phyloP scores from a whole-genome alignment of 495 filamentous ascomycete genomes.

The Hypoxylon fuscum region DNA sequence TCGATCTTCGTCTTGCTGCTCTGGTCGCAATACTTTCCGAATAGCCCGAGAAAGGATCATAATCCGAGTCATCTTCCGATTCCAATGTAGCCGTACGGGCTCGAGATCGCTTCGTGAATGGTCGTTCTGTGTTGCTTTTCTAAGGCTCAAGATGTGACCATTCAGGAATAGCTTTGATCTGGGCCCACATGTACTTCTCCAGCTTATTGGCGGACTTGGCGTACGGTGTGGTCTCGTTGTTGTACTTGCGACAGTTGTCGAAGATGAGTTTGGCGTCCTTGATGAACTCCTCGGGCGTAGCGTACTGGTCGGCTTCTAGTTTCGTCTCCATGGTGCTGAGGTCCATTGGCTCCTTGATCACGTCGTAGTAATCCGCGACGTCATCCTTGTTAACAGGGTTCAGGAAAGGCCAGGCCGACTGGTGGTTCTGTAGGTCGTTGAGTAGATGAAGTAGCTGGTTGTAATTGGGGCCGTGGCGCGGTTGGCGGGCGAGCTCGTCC shows the following conservation, averaged over 20 bases:
- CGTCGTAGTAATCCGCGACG: slow-evolving; percentile 96
- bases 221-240: slow-evolving; percentile 94
- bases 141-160: slow-evolving; percentile 77
- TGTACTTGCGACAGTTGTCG: slow-evolving; percentile 94
- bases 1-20: too few species aligned
- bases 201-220: slow-evolving; percentile 95
- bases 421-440: slow-evolving; percentile 94
- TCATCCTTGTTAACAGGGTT: slow-evolving; percentile 95
- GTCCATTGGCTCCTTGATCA: slow-evolving; percentile 99
- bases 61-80: too few species aligned
- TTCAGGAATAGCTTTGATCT: slow-evolving; percentile 92
- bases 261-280: slow-evolving; percentile 91
- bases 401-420: slow-evolving; percentile 91
- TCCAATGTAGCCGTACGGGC: too few species aligned
- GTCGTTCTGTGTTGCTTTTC: slow-evolving; percentile 18
- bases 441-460: slow-evolving; percentile 91
- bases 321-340: slow-evolving; percentile 94
- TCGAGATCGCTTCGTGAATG: too few species aligned
- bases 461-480: slow-evolving; percentile 97
- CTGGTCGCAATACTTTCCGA: too few species aligned
- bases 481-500: slow-evolving; percentile 95
- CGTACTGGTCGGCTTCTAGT: slow-evolving; percentile 92
- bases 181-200: slow-evolving; percentile 96
- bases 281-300: slow-evolving; percentile 91
- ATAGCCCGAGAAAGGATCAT: too few species aligned